Evolutionary conservation across 106 monocot genomes (phyloP).

Genomic region (Phalaenopsis aphrodite): DNA sequence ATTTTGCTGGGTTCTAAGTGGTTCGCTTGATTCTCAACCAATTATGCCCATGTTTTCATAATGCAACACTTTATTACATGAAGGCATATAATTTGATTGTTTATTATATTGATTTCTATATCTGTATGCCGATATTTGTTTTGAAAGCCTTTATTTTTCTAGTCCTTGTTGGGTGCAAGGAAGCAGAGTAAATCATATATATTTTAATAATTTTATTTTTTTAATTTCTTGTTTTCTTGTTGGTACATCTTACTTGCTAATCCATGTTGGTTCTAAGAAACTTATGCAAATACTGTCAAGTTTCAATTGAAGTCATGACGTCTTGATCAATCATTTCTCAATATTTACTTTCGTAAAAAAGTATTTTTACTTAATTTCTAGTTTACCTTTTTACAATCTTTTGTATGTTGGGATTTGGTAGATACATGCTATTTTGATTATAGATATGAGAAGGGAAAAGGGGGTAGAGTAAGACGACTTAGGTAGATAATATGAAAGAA

Average conservation of each 20-base stretch:
- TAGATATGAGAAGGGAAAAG: background rate
- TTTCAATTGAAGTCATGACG: background rate
- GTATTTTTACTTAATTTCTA: background rate
- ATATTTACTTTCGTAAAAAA: background rate
- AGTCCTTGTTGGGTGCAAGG: background rate
- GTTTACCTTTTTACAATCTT: background rate
- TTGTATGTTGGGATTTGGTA: background rate
- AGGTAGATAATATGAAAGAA: background rate
- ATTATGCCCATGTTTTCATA: background rate
- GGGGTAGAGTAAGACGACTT: background rate
- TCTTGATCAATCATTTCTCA: background rate
- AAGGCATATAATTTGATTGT: background rate
- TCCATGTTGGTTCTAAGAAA: background rate
- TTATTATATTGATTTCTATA: background rate
- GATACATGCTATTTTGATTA: background rate
- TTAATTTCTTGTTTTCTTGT: background rate
- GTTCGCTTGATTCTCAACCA: background rate
- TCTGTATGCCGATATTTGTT: background rate
- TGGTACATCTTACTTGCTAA: background rate
- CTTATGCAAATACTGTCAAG: background rate
- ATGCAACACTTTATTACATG: background rate
- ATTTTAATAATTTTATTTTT: background rate
- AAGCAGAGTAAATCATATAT: background rate
- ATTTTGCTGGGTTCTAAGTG: background rate
- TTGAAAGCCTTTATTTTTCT: background rate